Percentiles rank a stretch among this genome's conserved stretches.
phyloP scores from a whole-genome alignment of 1,139 yeast species.

The Magnusiomyces ingens region DNA sequence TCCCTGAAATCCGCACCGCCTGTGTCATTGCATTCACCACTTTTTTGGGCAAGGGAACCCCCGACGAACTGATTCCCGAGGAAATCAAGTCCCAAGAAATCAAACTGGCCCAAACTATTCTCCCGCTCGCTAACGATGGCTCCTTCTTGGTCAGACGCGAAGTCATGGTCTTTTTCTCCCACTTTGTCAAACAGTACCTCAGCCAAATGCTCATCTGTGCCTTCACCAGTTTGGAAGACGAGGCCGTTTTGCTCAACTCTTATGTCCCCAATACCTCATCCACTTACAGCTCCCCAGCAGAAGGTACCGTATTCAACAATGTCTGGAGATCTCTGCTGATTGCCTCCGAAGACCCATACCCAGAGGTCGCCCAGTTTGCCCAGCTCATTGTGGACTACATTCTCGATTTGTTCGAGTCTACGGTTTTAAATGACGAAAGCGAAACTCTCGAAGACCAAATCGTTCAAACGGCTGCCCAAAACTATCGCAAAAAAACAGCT shows the following conservation, averaged over 20 bases:
- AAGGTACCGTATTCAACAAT: conserved; percentile 63
- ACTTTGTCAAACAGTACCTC: conserved; percentile 62
- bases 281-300: conserved; percentile 37
- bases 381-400: conserved; percentile 71
- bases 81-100: conserved; percentile 40
- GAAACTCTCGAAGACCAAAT: conserved; percentile 13
- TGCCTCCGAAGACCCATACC: conserved; percentile 82
- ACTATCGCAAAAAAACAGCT: conserved; percentile 1
- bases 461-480: conserved; percentile 6
- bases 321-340: conserved; percentile 82
- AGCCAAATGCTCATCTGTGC: conserved; percentile 82
- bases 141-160: conserved; percentile 86
- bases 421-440: conserved; percentile 43
- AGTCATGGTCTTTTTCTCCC: conserved; percentile 67
- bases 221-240: conserved; percentile 78
- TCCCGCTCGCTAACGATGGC: conserved; percentile 66
- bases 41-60: conserved; percentile 47
- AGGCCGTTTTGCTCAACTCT: conserved; percentile 59
- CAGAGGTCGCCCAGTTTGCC: conserved; percentile 71
- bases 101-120: conserved; percentile 40
- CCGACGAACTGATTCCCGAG: conserved; percentile 19
- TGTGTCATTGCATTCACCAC: conserved; percentile 67
- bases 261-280: conserved; percentile 43
- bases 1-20: conserved; percentile 92
- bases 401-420: conserved; percentile 53